Conservation (phyloP, 352 stramenopile genomes). For the Lagenidium giganteum region DNA sequence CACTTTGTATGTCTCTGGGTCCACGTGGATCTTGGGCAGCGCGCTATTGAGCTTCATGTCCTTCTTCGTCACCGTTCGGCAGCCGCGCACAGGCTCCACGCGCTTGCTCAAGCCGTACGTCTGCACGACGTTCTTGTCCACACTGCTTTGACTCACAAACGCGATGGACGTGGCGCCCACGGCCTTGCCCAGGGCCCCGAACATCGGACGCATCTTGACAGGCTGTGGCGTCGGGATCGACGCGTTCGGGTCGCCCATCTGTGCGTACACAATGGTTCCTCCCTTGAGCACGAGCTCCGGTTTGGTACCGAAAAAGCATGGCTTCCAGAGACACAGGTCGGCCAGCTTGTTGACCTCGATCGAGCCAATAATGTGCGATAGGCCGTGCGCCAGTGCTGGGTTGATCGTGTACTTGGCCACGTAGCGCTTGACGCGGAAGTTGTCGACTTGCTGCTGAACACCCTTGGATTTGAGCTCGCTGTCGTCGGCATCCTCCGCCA, state of each 20-base stretch:
- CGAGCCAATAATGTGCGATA: constrained; percentile 94
- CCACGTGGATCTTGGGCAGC: constrained; percentile 91
- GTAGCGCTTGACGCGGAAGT: constrained; percentile 94
- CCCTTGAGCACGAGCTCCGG: constrained; percentile 97
- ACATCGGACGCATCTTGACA: constrained; percentile 95
- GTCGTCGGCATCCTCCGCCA: constrained; percentile 82
- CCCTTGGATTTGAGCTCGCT: too few relatives aligned
- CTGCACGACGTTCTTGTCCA: constrained; percentile 54
- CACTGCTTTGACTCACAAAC: constrained; percentile 87
- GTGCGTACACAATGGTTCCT: constrained; percentile 89
- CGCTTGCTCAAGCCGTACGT: constrained; percentile 86
- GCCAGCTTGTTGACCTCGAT: constrained; percentile 92
- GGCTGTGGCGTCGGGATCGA: constrained; percentile 96
- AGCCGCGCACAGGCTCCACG: constrained; percentile 79
- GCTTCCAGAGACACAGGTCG: constrained; percentile 95
- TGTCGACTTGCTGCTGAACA: constrained; percentile 73
- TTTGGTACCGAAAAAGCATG: constrained; percentile 93
- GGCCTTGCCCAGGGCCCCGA: constrained; percentile 63
- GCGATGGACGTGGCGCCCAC: constrained; percentile 71
- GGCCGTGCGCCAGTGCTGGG: constrained; percentile 94
- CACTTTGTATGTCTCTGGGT: constrained; percentile 96
- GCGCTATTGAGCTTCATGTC: constrained; percentile 97
- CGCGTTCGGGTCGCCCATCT: constrained; percentile 98
- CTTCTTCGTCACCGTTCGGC: constrained; percentile 89
- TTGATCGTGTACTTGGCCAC: constrained; percentile 99